Percentiles rank a stretch among this genome's conserved stretches.
phyloP scores from a whole-genome alignment of 306 rosid species.

The Herpetospermum pedunculosum region DNA sequence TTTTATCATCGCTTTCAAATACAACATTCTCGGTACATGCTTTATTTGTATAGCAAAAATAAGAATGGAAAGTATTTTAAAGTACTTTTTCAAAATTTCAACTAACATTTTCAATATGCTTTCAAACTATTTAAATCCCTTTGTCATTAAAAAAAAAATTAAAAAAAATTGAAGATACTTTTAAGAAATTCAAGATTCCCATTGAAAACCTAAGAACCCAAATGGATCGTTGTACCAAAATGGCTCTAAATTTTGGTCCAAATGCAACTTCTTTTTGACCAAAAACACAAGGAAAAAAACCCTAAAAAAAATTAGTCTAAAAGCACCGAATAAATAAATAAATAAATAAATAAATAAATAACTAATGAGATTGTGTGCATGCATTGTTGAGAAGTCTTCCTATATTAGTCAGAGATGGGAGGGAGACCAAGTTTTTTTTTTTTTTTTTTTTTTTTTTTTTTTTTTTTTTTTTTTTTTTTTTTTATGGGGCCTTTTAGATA shows the following conservation, averaged over 20 bases:
- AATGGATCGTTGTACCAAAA: neutral
- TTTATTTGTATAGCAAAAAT: neutral
- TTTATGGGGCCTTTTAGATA: constrained; percentile 23
- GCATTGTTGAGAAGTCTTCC: neutral
- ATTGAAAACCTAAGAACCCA: neutral
- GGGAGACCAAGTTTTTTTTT: neutral
- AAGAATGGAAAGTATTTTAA: neutral
- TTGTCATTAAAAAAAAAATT: neutral
- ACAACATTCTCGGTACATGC: neutral
- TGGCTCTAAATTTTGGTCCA: neutral
- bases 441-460: too few species aligned
- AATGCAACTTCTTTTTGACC: constrained; percentile 6
- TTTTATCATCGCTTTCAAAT: neutral
- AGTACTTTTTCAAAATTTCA: neutral
- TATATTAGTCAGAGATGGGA: constrained; percentile 26
- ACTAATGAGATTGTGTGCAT: neutral
- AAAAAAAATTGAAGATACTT: neutral
- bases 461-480: too few species aligned
- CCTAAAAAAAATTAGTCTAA: neutral
- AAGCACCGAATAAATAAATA: neutral
- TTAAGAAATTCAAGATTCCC: neutral
- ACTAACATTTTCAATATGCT: neutral
- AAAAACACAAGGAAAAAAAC: neutral
- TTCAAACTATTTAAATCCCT: neutral
- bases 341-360: neutral